Conservation (phyloP, 768 basidiomycete genomes). For the Calocybe cyanea region DNA sequence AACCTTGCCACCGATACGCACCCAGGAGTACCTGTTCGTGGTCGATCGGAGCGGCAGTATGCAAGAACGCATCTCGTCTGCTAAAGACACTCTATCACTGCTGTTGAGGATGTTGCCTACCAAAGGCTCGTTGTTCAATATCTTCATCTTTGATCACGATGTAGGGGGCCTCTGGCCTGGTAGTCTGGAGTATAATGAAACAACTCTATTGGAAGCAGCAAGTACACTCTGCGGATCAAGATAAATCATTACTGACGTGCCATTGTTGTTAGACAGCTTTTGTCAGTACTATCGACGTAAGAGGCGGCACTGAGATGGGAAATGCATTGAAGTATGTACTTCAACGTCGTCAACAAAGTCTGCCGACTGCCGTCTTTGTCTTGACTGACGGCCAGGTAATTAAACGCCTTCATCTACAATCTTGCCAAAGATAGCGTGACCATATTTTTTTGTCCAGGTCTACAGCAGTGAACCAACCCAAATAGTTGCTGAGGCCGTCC, state of each 20-base stretch:
- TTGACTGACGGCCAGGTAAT: conserved; percentile 55
- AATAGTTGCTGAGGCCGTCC: conserved; percentile 29
- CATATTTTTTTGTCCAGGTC: conserved; percentile 12
- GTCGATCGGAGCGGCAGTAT: conserved; percentile 60
- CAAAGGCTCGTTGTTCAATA: conserved; percentile 44
- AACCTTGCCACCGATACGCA: conserved; percentile 32
- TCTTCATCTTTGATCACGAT: conserved; percentile 47
- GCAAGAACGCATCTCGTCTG: conserved; percentile 38
- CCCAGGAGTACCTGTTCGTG: conserved; percentile 59
- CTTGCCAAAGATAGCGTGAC: not conserved
- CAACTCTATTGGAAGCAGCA: conserved; percentile 33
- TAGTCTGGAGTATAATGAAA: conserved; percentile 30
- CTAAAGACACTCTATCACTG: conserved; percentile 42
- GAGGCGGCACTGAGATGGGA: conserved; percentile 52
- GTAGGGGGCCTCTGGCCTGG: conserved; percentile 30
- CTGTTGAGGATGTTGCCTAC: conserved; percentile 47
- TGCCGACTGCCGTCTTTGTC: conserved; percentile 49
- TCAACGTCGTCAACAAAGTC: conserved; percentile 23
- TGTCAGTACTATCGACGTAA: conserved; percentile 35
- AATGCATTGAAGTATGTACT: conserved; percentile 38
- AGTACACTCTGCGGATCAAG: conserved; percentile 15
- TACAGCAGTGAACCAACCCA: conserved; percentile 18
- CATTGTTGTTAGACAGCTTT: conserved; percentile 29
- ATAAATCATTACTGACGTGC: not conserved
- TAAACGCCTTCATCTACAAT: not conserved